Conservation (phyloP, 139 green algal genomes). For the Zygnema circumcarinatum region DNA sequence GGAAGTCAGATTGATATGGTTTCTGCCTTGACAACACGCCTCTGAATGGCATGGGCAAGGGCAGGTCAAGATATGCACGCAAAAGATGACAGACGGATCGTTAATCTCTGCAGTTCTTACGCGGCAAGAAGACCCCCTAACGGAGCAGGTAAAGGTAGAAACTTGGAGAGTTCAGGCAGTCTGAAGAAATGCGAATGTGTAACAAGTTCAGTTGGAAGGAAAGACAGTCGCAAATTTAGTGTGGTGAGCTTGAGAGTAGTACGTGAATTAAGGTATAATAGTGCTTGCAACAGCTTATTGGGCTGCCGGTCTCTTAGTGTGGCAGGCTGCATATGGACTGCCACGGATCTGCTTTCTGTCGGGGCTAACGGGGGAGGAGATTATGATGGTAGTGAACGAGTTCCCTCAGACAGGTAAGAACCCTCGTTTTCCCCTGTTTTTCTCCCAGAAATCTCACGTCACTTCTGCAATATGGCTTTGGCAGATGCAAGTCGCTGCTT, state of each 20-base stretch:
- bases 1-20: neutral
- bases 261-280: neutral
- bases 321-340: neutral
- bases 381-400: conserved; percentile 29
- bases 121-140: neutral
- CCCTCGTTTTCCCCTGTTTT: neutral
- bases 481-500: neutral
- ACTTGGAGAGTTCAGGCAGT: neutral
- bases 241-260: neutral
- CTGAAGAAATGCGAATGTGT: neutral
- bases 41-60: neutral
- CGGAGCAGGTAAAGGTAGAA: neutral
- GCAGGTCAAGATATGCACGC: conserved; percentile 11
- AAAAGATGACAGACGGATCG: neutral
- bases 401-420: conserved; percentile 16
- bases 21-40: neutral
- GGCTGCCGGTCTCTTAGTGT: neutral
- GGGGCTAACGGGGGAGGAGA: conserved; percentile 30
- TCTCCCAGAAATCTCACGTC: neutral
- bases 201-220: neutral
- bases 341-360: conserved; percentile 29
- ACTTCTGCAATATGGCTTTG: neutral
- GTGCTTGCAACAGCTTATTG: neutral
- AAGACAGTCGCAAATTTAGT: neutral
- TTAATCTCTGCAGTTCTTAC: neutral